Evolutionary conservation across 495 filamentous ascomycete species (phyloP), one percentile per base, ranked within the genome.

Genomic region (Xanthoparmelia taractica): DNA sequence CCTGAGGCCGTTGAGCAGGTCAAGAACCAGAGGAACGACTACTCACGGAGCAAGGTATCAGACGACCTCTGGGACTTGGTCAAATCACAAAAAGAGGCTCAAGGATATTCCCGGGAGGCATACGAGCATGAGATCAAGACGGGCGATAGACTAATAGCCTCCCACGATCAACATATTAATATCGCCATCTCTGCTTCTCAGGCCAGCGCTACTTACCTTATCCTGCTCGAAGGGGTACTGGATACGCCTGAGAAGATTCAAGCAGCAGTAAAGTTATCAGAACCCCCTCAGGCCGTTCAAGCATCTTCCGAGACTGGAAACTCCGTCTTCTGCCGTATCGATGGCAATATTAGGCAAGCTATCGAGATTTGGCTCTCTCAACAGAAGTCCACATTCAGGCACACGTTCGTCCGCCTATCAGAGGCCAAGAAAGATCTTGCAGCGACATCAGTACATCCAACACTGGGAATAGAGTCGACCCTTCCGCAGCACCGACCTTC

Each of bases 361-460:
- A 67, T 74, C 27, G 54, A 68, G 25, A 18, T 60, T 1, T 64
- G 50, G 66, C 48, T 73, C 17, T 61, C 61, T 4, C 29, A n/a
- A 17, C 47, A 67, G 6, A 38, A 60, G 13, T 20, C 41, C 20
- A 27, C 25, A 31, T 74, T 68, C 65, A 55, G 61, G 36, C 70
- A 73, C 7, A 71, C 66, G 2, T 72, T 76, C 56, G 63, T 77
- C 58, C 72, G 64, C 18, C 47, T 73, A 38, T 68, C 65, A 0
- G 57, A 54, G 31, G 75, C 77, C 8, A 58, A 70, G 20, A 80
- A 80, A 63, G 65, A 69, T 10, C 70, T 80, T 1, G 75, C 70
- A 1, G 1, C 50, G 8, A 15, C 37, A 5, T 77, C 71, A 1
- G 31, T 68, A 4, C 67, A 74, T 60, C 78, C 78, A 7, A 78